Percentiles rank a stretch among this genome's conserved stretches.
phyloP scores from a whole-genome alignment of 2,329 filamentous ascomycete species.

The Sodiomyces alkalinus region DNA sequence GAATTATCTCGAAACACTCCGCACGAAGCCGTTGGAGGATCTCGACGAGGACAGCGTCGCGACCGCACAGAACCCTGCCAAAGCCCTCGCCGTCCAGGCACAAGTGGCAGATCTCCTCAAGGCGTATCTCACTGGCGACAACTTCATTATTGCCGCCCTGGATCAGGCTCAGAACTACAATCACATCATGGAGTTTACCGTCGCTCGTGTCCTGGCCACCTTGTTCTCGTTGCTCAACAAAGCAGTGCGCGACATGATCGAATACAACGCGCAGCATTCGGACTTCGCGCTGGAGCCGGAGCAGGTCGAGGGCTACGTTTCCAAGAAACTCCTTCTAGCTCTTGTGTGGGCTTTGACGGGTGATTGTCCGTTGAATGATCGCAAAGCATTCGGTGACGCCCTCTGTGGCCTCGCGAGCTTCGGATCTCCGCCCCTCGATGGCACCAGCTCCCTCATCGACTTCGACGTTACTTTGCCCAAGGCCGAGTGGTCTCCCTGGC shows the following conservation, averaged over 20 bases:
- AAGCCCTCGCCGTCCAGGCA: conserved; percentile 63
- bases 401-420: conserved; percentile 72
- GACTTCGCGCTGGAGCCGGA: conserved; percentile 89
- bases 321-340: conserved; percentile 87
- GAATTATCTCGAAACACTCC: conserved; percentile 77
- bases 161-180: conserved; percentile 62
- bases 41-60: conserved; percentile 81
- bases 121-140: conserved; percentile 58
- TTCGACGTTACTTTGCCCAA: conserved; percentile 81
- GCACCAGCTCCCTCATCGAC: conserved; percentile 79
- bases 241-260: conserved; percentile 76
- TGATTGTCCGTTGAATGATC: conserved; percentile 77
- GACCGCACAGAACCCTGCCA: conserved; percentile 59
- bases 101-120: conserved; percentile 69
- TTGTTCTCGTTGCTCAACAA: conserved; percentile 95
- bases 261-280: conserved; percentile 88
- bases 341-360: conserved; percentile 93
- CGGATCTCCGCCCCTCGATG: conserved; percentile 66
- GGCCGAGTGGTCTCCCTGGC: conserved; percentile 85
- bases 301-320: conserved; percentile 75
- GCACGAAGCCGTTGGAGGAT: conserved; percentile 78
- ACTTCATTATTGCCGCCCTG: conserved; percentile 67
- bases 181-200: conserved; percentile 98
- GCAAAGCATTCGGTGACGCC: conserved; percentile 78
- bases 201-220: conserved; percentile 78